phyloP scores from a whole-genome alignment of 164 flowering plant species.

The Cinnamomum chago region DNA sequence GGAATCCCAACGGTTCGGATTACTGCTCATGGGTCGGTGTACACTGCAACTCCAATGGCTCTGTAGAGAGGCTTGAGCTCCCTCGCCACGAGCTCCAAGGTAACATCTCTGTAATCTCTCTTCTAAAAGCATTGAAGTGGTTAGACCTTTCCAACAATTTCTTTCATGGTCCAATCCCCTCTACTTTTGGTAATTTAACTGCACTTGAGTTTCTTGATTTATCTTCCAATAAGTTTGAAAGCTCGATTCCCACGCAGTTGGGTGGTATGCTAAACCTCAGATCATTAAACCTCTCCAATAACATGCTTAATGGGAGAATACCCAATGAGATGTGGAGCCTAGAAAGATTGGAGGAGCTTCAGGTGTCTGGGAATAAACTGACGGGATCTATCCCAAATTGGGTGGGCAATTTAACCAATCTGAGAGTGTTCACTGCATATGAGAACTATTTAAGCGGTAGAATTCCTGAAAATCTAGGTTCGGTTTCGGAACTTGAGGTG shows the following conservation, averaged over 20 bases:
- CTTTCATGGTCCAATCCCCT: conserved; percentile 67
- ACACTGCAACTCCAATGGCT: conserved; percentile 44
- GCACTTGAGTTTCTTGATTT: conserved; percentile 85
- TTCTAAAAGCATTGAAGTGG: conserved; percentile 63
- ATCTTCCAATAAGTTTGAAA: conserved; percentile 62
- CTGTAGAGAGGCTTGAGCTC: conserved; percentile 73
- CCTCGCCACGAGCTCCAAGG: conserved; percentile 62
- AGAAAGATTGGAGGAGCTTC: conserved; percentile 52
- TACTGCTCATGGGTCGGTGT: conserved; percentile 79
- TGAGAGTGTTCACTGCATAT: conserved; percentile 79
- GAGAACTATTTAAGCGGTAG: conserved; percentile 68
- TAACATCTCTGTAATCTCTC: conserved; percentile 64
- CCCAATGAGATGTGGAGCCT: conserved; percentile 63
- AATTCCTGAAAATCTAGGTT: conserved; percentile 71
- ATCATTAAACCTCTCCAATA: conserved; percentile 75
- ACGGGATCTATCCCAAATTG: conserved; percentile 74
- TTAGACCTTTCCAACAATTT: conserved; percentile 77
- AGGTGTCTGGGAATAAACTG: conserved; percentile 58
- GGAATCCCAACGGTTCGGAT: conserved; percentile 51
- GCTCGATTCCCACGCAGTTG: conserved; percentile 54
- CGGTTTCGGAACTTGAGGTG: conserved; percentile 47
- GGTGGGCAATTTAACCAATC: conserved; percentile 65
- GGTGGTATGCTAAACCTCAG: conserved; percentile 58
- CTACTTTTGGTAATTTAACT: conserved; percentile 54
- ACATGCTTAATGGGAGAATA: conserved; percentile 55